Percentiles rank a stretch among this genome's conserved stretches.
These are phyloP conservation scores for Zhuliangozyma blackwelliae DNA, from an alignment of 1,139 yeast genomes.

Conservation along the genomic window DNA sequence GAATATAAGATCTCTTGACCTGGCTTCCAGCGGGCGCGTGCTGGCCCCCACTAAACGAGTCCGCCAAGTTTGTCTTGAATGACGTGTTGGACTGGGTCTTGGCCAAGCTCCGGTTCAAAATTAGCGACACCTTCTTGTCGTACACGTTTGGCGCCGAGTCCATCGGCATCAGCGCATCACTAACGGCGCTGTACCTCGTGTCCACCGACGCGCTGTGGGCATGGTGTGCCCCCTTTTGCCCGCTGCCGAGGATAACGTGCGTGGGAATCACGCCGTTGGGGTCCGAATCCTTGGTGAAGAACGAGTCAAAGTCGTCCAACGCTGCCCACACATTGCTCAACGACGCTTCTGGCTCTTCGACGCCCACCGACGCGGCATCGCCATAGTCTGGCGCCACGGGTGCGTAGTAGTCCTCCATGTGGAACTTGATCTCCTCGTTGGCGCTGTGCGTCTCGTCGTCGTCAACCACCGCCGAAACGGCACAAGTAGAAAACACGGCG, in stretches of 20 bases:
- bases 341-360: slow-evolving; percentile 67
- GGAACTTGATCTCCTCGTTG: slow-evolving; percentile 52
- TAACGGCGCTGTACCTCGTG: slow-evolving; percentile 32
- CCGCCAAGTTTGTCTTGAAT: slow-evolving; percentile 70
- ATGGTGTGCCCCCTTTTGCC: slow-evolving; percentile 19
- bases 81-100: slow-evolving; percentile 73
- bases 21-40: slow-evolving; percentile 15
- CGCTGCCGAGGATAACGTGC: slow-evolving; percentile 2
- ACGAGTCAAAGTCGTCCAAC: slow-evolving; percentile 88
- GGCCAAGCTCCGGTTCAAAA: slow-evolving; percentile 70
- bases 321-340: slow-evolving; percentile 95
- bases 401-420: slow-evolving; percentile 63
- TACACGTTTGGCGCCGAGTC: slow-evolving; percentile 77
- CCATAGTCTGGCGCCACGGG: slow-evolving; percentile 27
- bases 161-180: slow-evolving; percentile 43
- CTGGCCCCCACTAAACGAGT: slow-evolving; percentile 41
- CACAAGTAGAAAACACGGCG: slow-evolving; percentile 88
- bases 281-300: slow-evolving; percentile 70
- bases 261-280: slow-evolving; percentile 13
- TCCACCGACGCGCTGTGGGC: slow-evolving; percentile 49
- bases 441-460: slow-evolving; percentile 17
- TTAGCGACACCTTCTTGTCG: slow-evolving; percentile 74
- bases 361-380: slow-evolving; percentile 37
- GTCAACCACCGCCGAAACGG: slow-evolving; percentile 28
- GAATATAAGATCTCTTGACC: slow-evolving; percentile 37